phyloP scores from a whole-genome alignment of 257 asterid genomes.

The Cruciata laevipes region DNA sequence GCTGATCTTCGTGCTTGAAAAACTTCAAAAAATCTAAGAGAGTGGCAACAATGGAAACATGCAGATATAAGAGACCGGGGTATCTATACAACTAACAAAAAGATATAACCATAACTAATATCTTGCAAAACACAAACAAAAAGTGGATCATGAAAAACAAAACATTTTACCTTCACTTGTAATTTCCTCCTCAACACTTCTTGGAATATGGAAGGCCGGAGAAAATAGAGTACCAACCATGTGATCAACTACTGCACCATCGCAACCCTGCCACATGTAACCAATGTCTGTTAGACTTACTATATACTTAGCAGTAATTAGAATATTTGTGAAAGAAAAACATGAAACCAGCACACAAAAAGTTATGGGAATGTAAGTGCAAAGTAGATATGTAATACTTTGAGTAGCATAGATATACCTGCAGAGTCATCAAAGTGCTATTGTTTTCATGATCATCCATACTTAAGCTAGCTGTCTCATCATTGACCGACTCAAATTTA shows the following conservation, averaged over 20 bases:
- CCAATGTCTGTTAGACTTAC: no score
- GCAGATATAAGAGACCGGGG: slow-evolving; percentile 2
- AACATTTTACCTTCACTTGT: slow-evolving; percentile 46
- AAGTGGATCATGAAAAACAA: not conserved
- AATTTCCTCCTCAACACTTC: slow-evolving; percentile 46
- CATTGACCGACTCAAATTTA: slow-evolving; percentile 45
- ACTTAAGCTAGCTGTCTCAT: slow-evolving; percentile 36
- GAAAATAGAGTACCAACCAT: slow-evolving; percentile 71
- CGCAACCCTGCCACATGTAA: slow-evolving; percentile 34
- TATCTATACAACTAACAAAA: not conserved
- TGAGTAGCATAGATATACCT: no score
- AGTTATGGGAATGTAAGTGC: no score
- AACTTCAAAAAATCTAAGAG: slow-evolving; percentile 46
- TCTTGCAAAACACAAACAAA: no score
- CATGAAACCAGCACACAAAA: no score
- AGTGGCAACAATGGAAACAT: slow-evolving; percentile 9
- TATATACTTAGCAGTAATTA: no score
- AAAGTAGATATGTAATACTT: no score
- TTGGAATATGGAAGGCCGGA: slow-evolving; percentile 65
- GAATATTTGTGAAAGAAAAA: no score
- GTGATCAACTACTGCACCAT: slow-evolving; percentile 33
- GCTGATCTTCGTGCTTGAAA: slow-evolving; percentile 52
- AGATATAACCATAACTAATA: not conserved
- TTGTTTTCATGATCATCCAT: slow-evolving; percentile 29
- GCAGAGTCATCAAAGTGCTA: slow-evolving; percentile 17